Evolutionary conservation across 805 yeast genomes (phyloP).

Genomic region (Debaryomyces castellii): DNA sequence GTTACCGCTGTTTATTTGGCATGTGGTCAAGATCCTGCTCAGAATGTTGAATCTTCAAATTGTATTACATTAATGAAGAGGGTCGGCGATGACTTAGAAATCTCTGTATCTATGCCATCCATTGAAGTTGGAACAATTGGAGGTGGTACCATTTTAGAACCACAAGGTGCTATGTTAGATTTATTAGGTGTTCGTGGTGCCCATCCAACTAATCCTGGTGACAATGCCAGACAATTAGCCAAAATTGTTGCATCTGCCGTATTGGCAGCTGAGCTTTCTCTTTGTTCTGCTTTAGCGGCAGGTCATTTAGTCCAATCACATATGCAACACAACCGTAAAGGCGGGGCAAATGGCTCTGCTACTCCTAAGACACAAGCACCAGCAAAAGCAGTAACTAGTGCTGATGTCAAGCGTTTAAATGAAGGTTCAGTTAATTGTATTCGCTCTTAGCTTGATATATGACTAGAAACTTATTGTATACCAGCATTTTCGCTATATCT

Average conservation of each 20-base stretch:
- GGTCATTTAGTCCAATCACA: constrained; percentile 98
- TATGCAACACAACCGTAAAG: constrained; percentile 89
- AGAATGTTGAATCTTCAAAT: constrained; percentile 94
- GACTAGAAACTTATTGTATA: neutral
- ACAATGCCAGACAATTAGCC: constrained; percentile 91
- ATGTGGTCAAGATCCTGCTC: constrained; percentile 99
- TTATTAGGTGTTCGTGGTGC: constrained; percentile 95
- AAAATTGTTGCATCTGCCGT: constrained; percentile 91
- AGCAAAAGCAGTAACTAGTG: constrained; percentile 26
- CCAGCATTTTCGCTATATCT: neutral
- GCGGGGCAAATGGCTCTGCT: constrained; percentile 48
- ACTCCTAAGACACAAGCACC: constrained; percentile 12
- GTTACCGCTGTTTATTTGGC: constrained; percentile 94
- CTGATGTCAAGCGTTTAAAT: constrained; percentile 46
- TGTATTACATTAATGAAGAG: constrained; percentile 93
- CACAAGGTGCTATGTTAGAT: constrained; percentile 95
- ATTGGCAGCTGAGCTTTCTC: constrained; percentile 91
- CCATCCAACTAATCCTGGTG: constrained; percentile 89
- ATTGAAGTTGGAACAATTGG: constrained; percentile 99
- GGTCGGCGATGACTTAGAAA: constrained; percentile 72
- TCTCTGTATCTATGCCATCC: constrained; percentile 98
- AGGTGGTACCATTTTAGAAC: constrained; percentile 97
- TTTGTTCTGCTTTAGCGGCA: constrained; percentile 95
- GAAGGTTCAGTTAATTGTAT: constrained; percentile 80
- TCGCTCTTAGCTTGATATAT: constrained; percentile 41